Percentiles rank a stretch among this genome's conserved stretches.
phyloP scores from a whole-genome alignment of 805 yeast genomes.

The Yarrowia hollandica region DNA sequence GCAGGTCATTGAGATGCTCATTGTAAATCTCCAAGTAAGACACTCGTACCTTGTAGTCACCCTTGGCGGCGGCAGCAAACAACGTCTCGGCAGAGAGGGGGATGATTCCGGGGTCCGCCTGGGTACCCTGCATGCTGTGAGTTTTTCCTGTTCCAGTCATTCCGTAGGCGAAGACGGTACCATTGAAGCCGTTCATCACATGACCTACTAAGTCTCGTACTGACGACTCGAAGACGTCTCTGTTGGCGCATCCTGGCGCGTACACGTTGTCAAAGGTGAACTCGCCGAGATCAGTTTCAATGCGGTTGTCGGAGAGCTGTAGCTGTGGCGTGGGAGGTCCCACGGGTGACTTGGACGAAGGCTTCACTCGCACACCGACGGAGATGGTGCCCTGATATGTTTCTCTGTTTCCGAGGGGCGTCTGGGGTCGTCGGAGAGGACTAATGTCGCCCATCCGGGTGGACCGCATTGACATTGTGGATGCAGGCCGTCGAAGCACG shows the following conservation, averaged over 20 bases:
- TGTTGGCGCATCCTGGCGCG: constrained; percentile 51
- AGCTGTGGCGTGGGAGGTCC: constrained; percentile 17
- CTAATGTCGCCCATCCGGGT: constrained; percentile 34
- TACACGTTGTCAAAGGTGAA: constrained; percentile 80
- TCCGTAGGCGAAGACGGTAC: constrained; percentile 91
- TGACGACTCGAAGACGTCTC: constrained; percentile 57
- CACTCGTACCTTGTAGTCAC: constrained; percentile 52
- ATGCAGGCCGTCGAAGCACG: constrained; percentile 36
- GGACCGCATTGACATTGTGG: constrained; percentile 36
- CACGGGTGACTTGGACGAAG: constrained; percentile 39
- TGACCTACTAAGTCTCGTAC: constrained; percentile 55
- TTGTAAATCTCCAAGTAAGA: constrained; percentile 73
- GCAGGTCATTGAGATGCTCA: constrained; percentile 64
- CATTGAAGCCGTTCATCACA: constrained; percentile 63
- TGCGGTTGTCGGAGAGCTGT: constrained; percentile 14
- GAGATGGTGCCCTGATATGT: constrained; percentile 67
- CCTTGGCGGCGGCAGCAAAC: constrained; percentile 44
- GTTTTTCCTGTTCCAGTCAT: constrained; percentile 95
- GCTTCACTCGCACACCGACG: constrained; percentile 78
- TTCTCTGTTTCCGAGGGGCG: constrained; percentile 32
- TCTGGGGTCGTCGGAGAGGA: constrained; percentile 33
- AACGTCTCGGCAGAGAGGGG: constrained; percentile 63
- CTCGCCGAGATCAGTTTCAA: constrained; percentile 53
- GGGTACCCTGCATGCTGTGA: constrained; percentile 76
- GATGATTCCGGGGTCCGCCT: constrained; percentile 66